Evolutionary conservation across 306 rosid genomes (phyloP).

Genomic region (Prosopis cineraria): DNA sequence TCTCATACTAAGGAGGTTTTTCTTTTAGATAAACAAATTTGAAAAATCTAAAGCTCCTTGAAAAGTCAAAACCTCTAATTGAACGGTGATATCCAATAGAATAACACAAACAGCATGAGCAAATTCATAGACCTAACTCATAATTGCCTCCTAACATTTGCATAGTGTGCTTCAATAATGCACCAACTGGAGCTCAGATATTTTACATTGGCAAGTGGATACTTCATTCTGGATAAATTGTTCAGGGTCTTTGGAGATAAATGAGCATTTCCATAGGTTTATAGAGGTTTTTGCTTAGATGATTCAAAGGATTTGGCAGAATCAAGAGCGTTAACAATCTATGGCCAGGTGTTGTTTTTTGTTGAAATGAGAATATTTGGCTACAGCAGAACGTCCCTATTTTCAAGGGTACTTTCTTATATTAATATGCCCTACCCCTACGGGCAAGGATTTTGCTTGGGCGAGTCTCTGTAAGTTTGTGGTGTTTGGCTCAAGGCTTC

Average conservation of each 20-base stretch:
- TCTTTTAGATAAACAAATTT: neutral
- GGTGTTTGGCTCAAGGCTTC: neutral
- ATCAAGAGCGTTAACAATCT: neutral
- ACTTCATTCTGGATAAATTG: neutral
- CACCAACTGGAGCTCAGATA: neutral
- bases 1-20: neutral
- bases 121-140: neutral
- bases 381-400: neutral
- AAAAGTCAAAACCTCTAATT: neutral
- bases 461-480: neutral
- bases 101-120: neutral
- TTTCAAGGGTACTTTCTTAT: neutral
- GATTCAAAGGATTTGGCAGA: neutral
- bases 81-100: neutral
- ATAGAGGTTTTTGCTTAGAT: neutral
- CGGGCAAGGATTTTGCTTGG: neutral
- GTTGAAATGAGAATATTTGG: neutral
- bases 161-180: neutral
- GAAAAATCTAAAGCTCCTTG: neutral
- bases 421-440: neutral
- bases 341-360: neutral
- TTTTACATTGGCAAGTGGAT: neutral
- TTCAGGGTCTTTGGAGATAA: neutral
- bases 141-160: neutral
- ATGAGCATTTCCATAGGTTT: neutral